Percentiles rank a stretch among this genome's conserved stretches.
These are phyloP conservation scores for Penicillium lividum DNA, from an alignment of 495 filamentous ascomycete species.

Conservation along the genomic window DNA sequence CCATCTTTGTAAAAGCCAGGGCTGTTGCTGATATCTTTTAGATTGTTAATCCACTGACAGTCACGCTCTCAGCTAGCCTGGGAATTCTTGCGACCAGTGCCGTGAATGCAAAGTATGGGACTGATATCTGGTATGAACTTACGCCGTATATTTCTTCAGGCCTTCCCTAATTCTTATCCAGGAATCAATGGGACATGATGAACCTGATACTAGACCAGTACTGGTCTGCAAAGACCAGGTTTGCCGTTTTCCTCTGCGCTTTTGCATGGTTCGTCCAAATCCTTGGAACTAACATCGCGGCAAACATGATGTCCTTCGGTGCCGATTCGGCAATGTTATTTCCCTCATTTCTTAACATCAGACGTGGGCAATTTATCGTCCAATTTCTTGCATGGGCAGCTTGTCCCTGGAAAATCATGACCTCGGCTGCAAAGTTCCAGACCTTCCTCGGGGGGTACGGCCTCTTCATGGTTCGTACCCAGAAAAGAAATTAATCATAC, in stretches of 20 bases:
- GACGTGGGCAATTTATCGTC: conserved; percentile 8
- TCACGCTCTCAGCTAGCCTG: conserved; percentile 4
- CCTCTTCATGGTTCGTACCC: conserved; percentile 2
- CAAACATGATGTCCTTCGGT: conserved; percentile 10
- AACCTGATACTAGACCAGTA: conserved; percentile 5
- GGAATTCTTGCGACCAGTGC: conserved; percentile 9
- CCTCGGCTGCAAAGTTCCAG: conserved; percentile 4
- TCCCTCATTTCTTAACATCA: conserved; percentile 3
- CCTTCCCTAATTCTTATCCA: not conserved
- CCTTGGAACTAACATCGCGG: conserved; percentile 10
- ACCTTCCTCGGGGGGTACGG: conserved; percentile 11
- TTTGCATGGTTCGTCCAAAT: conserved; percentile 11
- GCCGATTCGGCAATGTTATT: conserved; percentile 6
- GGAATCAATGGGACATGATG: conserved; percentile 14
- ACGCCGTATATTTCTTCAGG: not conserved
- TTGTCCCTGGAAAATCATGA: conserved; percentile 4
- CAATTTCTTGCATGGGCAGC: conserved; percentile 8
- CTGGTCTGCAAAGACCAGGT: conserved; percentile 7
- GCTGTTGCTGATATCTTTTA: not conserved
- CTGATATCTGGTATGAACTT: conserved; percentile 6
- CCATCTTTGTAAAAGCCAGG: not conserved
- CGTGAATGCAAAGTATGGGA: conserved; percentile 5
- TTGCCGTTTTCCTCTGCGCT: conserved; percentile 9
- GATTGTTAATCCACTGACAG: conserved; percentile 4
- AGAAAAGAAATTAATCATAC: not conserved